phyloP scores from a whole-genome alignment of 2,329 filamentous ascomycete genomes.

The Chalara sp. region DNA sequence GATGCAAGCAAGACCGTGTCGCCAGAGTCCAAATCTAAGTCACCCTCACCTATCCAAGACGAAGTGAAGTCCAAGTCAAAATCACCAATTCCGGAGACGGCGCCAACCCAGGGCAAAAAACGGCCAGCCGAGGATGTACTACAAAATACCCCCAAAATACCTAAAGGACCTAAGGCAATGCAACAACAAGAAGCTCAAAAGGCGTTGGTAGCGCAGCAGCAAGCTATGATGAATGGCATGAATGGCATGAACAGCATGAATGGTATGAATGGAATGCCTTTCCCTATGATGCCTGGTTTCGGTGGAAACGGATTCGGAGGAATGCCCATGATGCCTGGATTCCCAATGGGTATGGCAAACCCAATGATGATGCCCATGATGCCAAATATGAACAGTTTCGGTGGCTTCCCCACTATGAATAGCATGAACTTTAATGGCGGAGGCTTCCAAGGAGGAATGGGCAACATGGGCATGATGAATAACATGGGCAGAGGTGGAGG shows the following conservation, averaged over 20 bases:
- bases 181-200: constrained; percentile 40
- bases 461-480: constrained; percentile 21
- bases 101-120: constrained; percentile 56
- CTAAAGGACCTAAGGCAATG: constrained; percentile 61
- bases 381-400: constrained; percentile 28
- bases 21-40: constrained; percentile 28
- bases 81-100: constrained; percentile 29
- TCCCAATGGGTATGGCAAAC: constrained; percentile 34
- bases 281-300: constrained; percentile 6
- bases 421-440: constrained; percentile 22
- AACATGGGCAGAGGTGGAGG: constrained; percentile 23
- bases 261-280: constrained; percentile 25
- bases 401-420: constrained; percentile 31
- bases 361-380: constrained; percentile 31
- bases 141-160: constrained; percentile 55
- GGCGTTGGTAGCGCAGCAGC: constrained; percentile 21
- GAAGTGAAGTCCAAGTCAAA: constrained; percentile 3
- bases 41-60: constrained; percentile 20
- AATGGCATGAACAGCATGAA: constrained; percentile 25
- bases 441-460: constrained; percentile 14
- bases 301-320: constrained; percentile 23
- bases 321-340: constrained; percentile 29
- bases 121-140: constrained; percentile 69
- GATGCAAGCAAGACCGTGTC: constrained; percentile 1
- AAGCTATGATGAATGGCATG: constrained; percentile 33